Percentiles rank a stretch among this genome's conserved stretches.
Evolutionary conservation across 441 rosid species (phyloP).

Genomic region (Gossypium davidsonii): DNA sequence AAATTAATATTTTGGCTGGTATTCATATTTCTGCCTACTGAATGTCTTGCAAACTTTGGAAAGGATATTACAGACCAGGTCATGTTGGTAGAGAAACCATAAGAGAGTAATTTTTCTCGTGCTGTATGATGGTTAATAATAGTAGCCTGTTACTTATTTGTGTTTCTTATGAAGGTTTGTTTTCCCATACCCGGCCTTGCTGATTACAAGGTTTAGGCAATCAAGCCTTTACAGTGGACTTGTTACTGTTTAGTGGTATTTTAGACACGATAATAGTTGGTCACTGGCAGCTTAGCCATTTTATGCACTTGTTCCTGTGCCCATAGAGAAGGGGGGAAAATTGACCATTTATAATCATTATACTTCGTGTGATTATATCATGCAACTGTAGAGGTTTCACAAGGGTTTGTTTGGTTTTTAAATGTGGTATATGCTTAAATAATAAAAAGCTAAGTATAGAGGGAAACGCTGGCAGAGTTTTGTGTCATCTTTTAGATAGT

Average conservation of each 20-base stretch:
- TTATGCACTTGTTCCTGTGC: neutral
- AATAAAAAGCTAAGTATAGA: neutral
- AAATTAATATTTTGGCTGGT: neutral
- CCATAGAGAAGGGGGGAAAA: neutral
- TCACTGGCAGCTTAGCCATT: neutral
- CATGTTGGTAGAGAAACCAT: neutral
- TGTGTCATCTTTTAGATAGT: neutral
- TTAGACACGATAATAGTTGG: neutral
- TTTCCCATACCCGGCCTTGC: neutral
- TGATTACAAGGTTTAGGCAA: constrained; percentile 6
- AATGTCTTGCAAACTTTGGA: neutral
- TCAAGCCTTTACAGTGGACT: neutral
- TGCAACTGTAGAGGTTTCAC: neutral
- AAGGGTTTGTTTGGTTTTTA: neutral
- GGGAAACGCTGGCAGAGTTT: neutral
- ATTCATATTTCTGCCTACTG: neutral
- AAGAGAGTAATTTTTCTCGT: neutral
- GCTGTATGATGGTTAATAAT: neutral
- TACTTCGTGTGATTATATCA: neutral
- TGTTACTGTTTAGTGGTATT: neutral
- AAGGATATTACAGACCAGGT: neutral
- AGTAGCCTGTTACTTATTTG: neutral
- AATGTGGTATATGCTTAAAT: neutral
- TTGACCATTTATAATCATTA: neutral
- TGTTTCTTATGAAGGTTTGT: neutral